A percentile compares a stretch with the other conserved stretches of the same genome.
Conservation (phyloP, 257 asterid genomes). For the Solanum appendiculatum region DNA sequence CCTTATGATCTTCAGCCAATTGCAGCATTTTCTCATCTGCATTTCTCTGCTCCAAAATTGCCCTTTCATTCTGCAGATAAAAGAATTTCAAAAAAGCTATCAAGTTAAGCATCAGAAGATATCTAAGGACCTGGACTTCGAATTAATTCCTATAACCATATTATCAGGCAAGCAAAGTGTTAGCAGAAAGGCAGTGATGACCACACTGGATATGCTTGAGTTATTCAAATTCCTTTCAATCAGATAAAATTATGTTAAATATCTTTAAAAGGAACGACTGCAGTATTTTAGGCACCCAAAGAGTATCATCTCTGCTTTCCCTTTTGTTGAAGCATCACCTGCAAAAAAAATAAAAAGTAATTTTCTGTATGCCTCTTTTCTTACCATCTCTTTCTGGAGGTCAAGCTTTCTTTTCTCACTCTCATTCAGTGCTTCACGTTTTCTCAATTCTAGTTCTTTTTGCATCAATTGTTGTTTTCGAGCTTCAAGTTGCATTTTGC, state of each 20-base stretch:
- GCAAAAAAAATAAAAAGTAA: neutral
- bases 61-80: constrained; percentile 63
- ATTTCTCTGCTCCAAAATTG: constrained; percentile 51
- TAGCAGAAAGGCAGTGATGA: neutral
- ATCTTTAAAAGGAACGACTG: neutral
- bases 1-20: constrained; percentile 75
- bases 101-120: neutral
- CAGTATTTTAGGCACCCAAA: neutral
- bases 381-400: constrained; percentile 6
- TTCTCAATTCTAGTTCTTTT: neutral
- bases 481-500: neutral
- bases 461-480: neutral
- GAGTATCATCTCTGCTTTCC: neutral
- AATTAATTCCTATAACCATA: neutral
- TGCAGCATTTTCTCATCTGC: constrained; percentile 47
- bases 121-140: neutral
- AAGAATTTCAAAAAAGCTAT: neutral
- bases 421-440: constrained; percentile 1
- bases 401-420: constrained; percentile 5
- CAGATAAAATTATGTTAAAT: neutral
- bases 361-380: neutral
- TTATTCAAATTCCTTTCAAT: neutral
- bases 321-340: neutral
- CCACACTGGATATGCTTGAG: neutral
- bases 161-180: neutral